phyloP scores from a whole-genome alignment of 768 basidiomycete species.

The Coprinopsis marcescibilis region DNA sequence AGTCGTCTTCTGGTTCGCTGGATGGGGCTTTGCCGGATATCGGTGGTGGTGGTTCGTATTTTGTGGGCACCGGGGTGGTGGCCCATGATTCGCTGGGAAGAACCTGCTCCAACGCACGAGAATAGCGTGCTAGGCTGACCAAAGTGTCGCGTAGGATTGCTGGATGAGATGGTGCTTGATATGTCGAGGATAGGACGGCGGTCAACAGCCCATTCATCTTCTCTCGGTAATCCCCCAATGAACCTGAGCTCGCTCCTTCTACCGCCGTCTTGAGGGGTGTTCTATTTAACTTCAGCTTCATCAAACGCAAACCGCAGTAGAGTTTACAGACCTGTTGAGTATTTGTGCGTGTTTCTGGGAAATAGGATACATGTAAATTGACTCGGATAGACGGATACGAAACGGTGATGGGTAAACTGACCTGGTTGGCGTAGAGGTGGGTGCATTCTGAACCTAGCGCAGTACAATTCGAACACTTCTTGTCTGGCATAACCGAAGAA shows the following conservation, averaged over 20 bases:
- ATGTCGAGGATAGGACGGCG: slow-evolving; percentile 9
- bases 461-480: not conserved
- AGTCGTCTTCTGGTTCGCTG: slow-evolving; percentile 31
- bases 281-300: not conserved
- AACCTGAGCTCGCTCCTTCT: slow-evolving; percentile 1
- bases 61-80: not conserved
- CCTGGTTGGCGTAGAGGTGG: slow-evolving; percentile 6
- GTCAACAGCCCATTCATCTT: slow-evolving; percentile 9
- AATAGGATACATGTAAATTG: not conserved
- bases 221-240: slow-evolving; percentile 5
- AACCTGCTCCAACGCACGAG: slow-evolving; percentile 7
- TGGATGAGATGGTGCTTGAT: slow-evolving; percentile 9
- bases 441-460: slow-evolving; percentile 1
- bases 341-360: slow-evolving; percentile 6
- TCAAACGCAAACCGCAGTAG: no score
- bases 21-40: slow-evolving; percentile 26
- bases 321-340: slow-evolving; percentile 1
- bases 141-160: slow-evolving; percentile 11
- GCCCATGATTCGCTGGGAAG: not conserved
- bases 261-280: slow-evolving; percentile 4
- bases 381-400: not conserved
- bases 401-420: not conserved
- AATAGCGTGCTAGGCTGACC: slow-evolving; percentile 9
- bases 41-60: slow-evolving; percentile 1
- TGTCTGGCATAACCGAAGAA: slow-evolving; percentile 5